Evolutionary conservation across 257 asterid genomes (phyloP).

Genomic region (Primulina tabacum): DNA sequence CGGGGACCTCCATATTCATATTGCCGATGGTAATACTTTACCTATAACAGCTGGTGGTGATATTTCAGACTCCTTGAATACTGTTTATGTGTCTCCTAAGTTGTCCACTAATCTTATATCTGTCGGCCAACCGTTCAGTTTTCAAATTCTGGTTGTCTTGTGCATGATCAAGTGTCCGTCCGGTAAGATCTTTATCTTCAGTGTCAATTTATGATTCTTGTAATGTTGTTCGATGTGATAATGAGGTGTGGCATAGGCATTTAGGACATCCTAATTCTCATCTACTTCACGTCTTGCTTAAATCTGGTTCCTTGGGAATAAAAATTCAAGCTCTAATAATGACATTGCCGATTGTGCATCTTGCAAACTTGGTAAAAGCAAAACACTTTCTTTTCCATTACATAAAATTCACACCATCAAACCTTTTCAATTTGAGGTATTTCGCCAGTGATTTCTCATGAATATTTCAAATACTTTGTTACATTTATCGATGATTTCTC

Average conservation of each 20-base stretch:
- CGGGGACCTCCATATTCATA: not conserved
- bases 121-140: constrained; percentile 1
- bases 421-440: too few species aligned
- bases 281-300: not conserved
- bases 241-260: constrained; percentile 2
- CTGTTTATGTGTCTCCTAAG: not conserved
- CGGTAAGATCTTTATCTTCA: too few species aligned
- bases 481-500: constrained; percentile 8
- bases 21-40: not conserved
- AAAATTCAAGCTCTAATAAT: not conserved
- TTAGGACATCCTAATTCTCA: constrained; percentile 7
- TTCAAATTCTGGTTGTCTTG: not conserved
- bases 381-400: constrained; percentile 1
- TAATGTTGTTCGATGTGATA: not conserved
- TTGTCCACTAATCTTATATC: not conserved
- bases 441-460: constrained; percentile 1
- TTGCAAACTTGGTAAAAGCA: constrained; percentile 15
- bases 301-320: constrained; percentile 5
- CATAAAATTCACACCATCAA: too few species aligned
- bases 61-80: not conserved
- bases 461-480: not conserved
- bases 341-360: not conserved
- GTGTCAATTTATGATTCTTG: not conserved
- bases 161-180: constrained; percentile 8
- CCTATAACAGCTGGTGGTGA: not conserved